These are phyloP conservation scores for Penicillium daleae DNA, from an alignment of 495 filamentous ascomycete genomes.

Conservation along the genomic window DNA sequence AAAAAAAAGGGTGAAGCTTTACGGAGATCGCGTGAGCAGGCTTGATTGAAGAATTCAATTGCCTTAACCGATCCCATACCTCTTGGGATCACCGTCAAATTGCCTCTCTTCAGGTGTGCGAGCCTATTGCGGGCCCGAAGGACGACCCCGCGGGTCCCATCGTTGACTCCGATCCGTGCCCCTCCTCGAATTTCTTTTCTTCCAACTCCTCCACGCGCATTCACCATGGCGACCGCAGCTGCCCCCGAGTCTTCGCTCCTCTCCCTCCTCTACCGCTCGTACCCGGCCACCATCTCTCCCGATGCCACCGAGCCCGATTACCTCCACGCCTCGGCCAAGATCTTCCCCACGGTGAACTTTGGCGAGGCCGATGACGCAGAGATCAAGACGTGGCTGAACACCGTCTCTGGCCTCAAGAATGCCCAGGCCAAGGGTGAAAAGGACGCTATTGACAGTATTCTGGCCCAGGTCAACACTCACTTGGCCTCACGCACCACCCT, in stretches of 20 bases:
- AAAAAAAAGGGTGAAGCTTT: conserved; percentile 4
- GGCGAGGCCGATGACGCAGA: conserved; percentile 77
- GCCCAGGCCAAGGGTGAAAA: conserved; percentile 61
- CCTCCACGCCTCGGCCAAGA: conserved; percentile 51
- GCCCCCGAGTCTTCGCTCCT: conserved; percentile 55
- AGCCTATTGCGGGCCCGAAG: conserved; percentile 41
- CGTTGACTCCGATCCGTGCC: conserved; percentile 36
- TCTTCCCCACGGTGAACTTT: conserved; percentile 73
- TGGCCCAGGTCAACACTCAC: conserved; percentile 80
- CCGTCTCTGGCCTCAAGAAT: conserved; percentile 68
- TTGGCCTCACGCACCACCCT: conserved; percentile 87
- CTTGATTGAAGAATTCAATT: conserved; percentile 12
- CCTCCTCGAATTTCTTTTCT: conserved; percentile 43
- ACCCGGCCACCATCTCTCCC: conserved; percentile 52
- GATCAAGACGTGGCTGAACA: conserved; percentile 84
- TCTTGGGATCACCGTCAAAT: conserved; percentile 35
- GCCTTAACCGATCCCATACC: conserved; percentile 27
- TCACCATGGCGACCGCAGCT: conserved; percentile 55
- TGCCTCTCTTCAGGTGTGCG: conserved; percentile 32
- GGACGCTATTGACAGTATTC: conserved; percentile 50
- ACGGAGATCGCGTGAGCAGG: conserved; percentile 1
- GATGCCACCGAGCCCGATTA: conserved; percentile 57
- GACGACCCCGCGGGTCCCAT: conserved; percentile 42
- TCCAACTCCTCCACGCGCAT: conserved; percentile 36
- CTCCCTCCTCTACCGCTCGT: conserved; percentile 58